A percentile compares a stretch with the other conserved stretches of the same genome.
phyloP scores from a whole-genome alignment of 2,329 filamentous ascomycete genomes.

The Xylaria sp. region DNA sequence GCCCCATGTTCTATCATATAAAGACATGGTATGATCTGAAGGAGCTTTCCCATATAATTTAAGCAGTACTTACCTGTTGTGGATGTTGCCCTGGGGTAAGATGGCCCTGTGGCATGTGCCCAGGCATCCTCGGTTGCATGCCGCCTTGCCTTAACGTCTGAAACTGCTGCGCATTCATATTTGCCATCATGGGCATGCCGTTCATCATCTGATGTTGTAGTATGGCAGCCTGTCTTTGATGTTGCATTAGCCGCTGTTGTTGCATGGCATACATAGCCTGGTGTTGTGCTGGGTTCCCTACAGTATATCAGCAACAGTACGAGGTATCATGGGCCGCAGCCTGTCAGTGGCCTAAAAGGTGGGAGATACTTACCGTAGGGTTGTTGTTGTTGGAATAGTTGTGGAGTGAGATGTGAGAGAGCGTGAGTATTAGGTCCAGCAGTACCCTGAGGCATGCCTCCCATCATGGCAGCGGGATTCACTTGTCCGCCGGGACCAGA shows the following conservation, averaged over 20 bases:
- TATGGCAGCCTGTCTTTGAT: conserved; percentile 47
- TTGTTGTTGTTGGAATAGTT: conserved; percentile 63
- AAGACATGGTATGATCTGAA: background rate
- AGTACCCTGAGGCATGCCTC: conserved; percentile 76
- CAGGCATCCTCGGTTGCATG: conserved; percentile 55
- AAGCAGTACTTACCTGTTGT: conserved; percentile 42
- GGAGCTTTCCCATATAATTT: background rate
- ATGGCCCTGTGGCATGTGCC: conserved; percentile 57
- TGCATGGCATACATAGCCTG: conserved; percentile 39
- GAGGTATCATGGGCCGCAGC: background rate
- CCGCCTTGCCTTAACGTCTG: conserved; percentile 54
- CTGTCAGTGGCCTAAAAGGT: background rate
- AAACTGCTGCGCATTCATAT: conserved; percentile 54
- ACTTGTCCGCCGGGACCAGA: conserved; percentile 78
- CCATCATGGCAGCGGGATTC: conserved; percentile 79
- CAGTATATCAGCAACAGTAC: conserved; percentile 18
- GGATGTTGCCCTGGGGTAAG: conserved; percentile 48
- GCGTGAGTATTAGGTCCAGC: conserved; percentile 74
- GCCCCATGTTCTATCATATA: background rate
- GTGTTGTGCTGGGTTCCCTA: background rate
- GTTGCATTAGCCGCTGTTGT: conserved; percentile 44
- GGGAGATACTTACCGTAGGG: conserved; percentile 49
- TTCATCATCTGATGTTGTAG: conserved; percentile 50
- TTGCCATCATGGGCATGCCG: conserved; percentile 58
- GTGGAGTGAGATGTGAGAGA: conserved; percentile 76